phyloP scores from a whole-genome alignment of 768 basidiomycete genomes.

The Tulasnella sp. region DNA sequence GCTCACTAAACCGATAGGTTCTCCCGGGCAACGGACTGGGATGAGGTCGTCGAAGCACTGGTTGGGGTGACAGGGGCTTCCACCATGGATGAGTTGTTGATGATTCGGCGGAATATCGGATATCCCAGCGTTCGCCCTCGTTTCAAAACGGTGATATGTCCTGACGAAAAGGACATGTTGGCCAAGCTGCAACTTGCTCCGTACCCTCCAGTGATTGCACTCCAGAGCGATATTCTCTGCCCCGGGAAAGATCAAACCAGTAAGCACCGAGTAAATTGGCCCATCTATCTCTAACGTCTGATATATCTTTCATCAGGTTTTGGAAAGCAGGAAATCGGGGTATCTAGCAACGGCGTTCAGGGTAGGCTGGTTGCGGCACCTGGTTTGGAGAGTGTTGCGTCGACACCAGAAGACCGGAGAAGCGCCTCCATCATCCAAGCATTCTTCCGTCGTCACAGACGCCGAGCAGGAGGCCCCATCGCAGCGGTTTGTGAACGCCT shows the following conservation, averaged over 20 bases:
- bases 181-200: neutral
- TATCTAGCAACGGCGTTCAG: neutral
- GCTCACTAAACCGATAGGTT: neutral
- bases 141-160: neutral
- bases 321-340: neutral
- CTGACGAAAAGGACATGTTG: neutral
- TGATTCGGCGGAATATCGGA: neutral
- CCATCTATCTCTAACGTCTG: no score
- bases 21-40: neutral
- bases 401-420: neutral
- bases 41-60: neutral
- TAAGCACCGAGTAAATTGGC: neutral
- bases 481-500: neutral
- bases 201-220: neutral
- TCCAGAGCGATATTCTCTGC: neutral
- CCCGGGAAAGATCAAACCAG: neutral
- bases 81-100: neutral
- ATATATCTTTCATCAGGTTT: neutral
- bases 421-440: neutral
- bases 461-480: neutral
- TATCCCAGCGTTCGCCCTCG: neutral
- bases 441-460: conserved; percentile 8
- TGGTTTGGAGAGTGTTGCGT: neutral
- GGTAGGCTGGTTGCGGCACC: neutral
- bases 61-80: neutral